Base-by-base conservation (phyloP, 805 yeast species). In the Clavispora vitiphila region DNA sequence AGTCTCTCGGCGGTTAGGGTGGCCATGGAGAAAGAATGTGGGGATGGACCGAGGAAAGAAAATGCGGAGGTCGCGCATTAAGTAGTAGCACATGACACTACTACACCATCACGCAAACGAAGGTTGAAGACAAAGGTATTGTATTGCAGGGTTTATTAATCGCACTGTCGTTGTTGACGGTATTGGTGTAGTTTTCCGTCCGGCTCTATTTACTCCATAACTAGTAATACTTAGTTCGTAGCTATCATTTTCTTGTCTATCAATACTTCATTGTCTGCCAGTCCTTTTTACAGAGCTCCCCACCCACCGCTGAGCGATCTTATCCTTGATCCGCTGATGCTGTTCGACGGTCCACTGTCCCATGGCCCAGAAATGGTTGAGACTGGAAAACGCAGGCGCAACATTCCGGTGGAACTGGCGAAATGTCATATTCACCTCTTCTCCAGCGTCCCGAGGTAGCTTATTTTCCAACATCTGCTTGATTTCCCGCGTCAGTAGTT, bases 281-380 rank as follows among this genome's bases (percentile, higher is more conserved):
- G 22, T 21, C 8, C 22, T 8, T 8, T 21, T 31, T 12, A 31
- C n/a, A 51, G 22, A 68, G 12, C 20, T 29, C n/a, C 32, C 61
- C 15, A 81, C 68, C 88, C 87, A 82, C 27, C 67, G 58, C 39
- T 64, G 67, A 2, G 84, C 79, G 37, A 78, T 71, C 20, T 65
- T 72, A 52, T 81, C 85, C 45, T 71, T 76, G 5, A 78, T 41
- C 37, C 70, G 57, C 20, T 58, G 62, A 1, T 78, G 76, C 43
- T 74, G 74, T 4, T 72, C 72, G 8, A 38, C 36, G 1, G 62
- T 53, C 87, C 87, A 82, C 11, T 60, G 44, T 1, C 83, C 86
- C 66, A 81, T 57, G n/a, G 83, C 74, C 88, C 88, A 82, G 51
- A 82, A 77, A 55, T 81, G 86, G 37, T 65, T 65, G 26, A 50